phyloP scores from a whole-genome alignment of 139 green algal genomes.

The Yamagishiella unicocca region DNA sequence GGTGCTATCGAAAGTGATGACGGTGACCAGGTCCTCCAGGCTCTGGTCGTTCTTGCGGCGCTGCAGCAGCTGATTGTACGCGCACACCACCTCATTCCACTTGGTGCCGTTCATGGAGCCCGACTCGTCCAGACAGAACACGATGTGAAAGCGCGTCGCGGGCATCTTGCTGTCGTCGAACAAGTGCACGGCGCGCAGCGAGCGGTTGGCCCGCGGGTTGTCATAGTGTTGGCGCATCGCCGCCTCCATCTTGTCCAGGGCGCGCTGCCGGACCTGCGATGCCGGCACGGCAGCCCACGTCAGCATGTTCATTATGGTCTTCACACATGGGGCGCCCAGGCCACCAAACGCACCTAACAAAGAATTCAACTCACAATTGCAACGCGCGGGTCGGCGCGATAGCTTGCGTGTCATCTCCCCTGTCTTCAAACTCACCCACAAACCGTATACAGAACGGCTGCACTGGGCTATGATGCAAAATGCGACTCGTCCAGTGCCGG shows the following conservation, averaged over 20 bases:
- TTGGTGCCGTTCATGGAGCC: constrained; percentile 50
- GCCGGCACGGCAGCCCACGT: neutral
- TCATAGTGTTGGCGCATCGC: constrained; percentile 47
- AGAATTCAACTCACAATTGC: too few relatives aligned
- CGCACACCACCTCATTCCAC: constrained; percentile 48
- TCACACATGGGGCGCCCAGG: too few relatives aligned
- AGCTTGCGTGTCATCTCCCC: too few relatives aligned
- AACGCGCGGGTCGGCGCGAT: too few relatives aligned
- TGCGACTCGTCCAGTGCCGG: too few relatives aligned
- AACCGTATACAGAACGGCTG: too few relatives aligned
- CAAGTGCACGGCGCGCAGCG: constrained; percentile 31
- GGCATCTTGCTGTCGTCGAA: constrained; percentile 51
- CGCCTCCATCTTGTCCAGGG: constrained; percentile 5
- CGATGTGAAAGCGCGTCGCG: constrained; percentile 56
- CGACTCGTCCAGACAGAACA: constrained; percentile 63
- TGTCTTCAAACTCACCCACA: too few relatives aligned
- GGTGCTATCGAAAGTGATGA: constrained; percentile 47
- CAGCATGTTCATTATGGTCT: too few relatives aligned
- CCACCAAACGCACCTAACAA: too few relatives aligned
- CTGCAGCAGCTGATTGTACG: constrained; percentile 49
- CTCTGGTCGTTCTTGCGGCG: constrained; percentile 49
- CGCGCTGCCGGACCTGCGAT: neutral
- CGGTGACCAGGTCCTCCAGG: constrained; percentile 45
- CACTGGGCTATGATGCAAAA: too few relatives aligned
- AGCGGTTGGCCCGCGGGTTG: constrained; percentile 10